These are phyloP conservation scores for Pythium scleroteichum DNA, from an alignment of 352 stramenopile species.

Conservation along the genomic window DNA sequence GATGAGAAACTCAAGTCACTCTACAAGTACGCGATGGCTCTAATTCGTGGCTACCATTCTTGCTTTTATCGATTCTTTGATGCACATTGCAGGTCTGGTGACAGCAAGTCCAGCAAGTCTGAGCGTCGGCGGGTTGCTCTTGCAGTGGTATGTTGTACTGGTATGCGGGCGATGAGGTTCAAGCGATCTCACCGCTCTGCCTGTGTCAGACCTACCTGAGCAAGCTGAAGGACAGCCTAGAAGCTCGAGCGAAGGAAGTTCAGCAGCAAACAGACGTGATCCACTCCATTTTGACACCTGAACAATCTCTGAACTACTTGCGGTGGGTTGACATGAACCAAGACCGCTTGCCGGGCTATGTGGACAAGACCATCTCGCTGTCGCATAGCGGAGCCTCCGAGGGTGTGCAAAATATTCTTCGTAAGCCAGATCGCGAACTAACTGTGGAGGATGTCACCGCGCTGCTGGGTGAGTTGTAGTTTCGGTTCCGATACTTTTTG, in stretches of 20 bases:
- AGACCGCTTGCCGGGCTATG: slow-evolving; percentile 57
- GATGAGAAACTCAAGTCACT: slow-evolving; percentile 88
- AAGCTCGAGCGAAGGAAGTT: slow-evolving; percentile 76
- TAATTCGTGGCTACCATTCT: no score
- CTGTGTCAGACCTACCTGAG: slow-evolving; percentile 82
- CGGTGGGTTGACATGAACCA: slow-evolving; percentile 84
- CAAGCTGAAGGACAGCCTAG: slow-evolving; percentile 84
- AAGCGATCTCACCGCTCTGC: neutral
- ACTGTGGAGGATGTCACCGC: slow-evolving; percentile 86
- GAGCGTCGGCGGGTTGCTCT: slow-evolving; percentile 80
- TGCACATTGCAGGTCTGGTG: slow-evolving; percentile 47
- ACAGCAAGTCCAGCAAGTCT: slow-evolving; percentile 82
- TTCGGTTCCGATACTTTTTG: no score
- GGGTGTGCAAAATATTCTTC: slow-evolving; percentile 71
- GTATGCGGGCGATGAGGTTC: no score
- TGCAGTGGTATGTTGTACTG: slow-evolving; percentile 60
- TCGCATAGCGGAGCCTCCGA: slow-evolving; percentile 58
- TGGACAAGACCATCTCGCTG: slow-evolving; percentile 63
- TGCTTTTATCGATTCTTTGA: neutral
- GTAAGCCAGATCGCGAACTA: slow-evolving; percentile 83
- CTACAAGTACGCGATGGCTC: slow-evolving; percentile 68
- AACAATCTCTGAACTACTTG: slow-evolving; percentile 84
- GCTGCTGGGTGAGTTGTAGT: slow-evolving; percentile 64
- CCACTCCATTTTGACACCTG: slow-evolving; percentile 82
- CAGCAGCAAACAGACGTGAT: slow-evolving; percentile 80